phyloP scores from a whole-genome alignment of 1,284 basidiomycete genomes.

The Porogramme epimiltina region DNA sequence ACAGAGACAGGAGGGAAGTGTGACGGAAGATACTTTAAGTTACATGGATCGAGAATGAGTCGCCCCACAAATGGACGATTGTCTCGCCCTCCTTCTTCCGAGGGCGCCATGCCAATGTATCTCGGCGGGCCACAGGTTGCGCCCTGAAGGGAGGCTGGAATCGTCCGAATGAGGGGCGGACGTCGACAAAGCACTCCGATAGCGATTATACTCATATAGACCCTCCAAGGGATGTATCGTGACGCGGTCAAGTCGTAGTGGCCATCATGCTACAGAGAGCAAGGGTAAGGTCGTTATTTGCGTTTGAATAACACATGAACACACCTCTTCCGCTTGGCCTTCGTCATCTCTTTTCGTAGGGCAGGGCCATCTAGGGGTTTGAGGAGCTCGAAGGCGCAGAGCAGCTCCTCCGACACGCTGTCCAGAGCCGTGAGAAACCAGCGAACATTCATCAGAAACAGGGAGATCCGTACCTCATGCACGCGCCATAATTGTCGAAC shows the following conservation, averaged over 20 bases:
- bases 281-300: neutral
- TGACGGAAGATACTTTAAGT: constrained; percentile 27
- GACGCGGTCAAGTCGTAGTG: constrained; percentile 27
- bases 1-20: constrained; percentile 1
- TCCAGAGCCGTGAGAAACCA: constrained; percentile 20
- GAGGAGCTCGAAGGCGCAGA: constrained; percentile 97
- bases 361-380: constrained; percentile 96
- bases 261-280: constrained; percentile 31
- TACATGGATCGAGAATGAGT: constrained; percentile 15
- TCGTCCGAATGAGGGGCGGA: constrained; percentile 4
- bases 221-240: constrained; percentile 19
- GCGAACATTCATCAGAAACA: constrained; percentile 5
- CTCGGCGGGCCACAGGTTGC: too few species aligned
- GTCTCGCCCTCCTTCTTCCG: constrained; percentile 8
- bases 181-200: constrained; percentile 15
- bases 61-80: constrained; percentile 8
- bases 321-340: constrained; percentile 95
- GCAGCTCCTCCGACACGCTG: constrained; percentile 94
- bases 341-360: constrained; percentile 98
- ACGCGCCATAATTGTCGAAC: constrained; percentile 98
- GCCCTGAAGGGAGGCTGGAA: constrained; percentile 9
- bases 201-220: constrained; percentile 34
- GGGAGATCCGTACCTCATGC: constrained; percentile 68
- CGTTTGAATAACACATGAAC: constrained; percentile 7
- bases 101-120: constrained; percentile 1